Base-by-base conservation (phyloP, 2,329 filamentous ascomycete genomes). In the Colletotrichum neosansevieriae region DNA sequence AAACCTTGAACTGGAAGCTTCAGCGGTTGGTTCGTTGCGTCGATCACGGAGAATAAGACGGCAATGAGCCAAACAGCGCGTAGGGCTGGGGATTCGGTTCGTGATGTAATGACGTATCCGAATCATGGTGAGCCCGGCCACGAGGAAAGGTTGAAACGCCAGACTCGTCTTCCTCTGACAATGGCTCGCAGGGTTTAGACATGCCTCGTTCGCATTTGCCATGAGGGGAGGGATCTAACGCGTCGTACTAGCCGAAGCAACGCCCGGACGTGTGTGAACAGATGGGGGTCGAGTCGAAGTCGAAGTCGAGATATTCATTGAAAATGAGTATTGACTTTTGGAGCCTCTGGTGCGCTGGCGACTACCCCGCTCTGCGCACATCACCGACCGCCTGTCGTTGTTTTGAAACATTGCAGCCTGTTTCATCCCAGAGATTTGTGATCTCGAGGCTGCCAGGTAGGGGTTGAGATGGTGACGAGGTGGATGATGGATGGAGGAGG, bases 381-480 rank as follows among this genome's bases (percentile, higher is more conserved):
- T 69, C 19, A 66, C 66, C 50, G 47, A 66, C 66, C 50, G 47
- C 59, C 56, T 69, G 34, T 21, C 17, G 17, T 66, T 69, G 66
- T 60, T 69, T 66, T 56, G 49, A 69, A 69, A 69, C 66, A 69
- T 69, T 69, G 47, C 42, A 59, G 6, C 17, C 38, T 60, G 66
- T 69, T 69, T 69, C 62, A 66, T 66, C 61, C 11, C 42, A 60
- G 56, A 56, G 17, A 50, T 60, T 69, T 49, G 45, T 47, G 44
- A 49, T 38, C 17, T 38, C 34, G 36, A 15, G 13, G 36, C 36
- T 24, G 24, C 36, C 50, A 58, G 40, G 24, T 24, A 24, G 54
- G 53, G 47, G 51, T 3, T 10, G 36, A 45, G 11, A 44, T 51
- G 54, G 54, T 49, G 58, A 50, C 51, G 24, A 56, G 61, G 34